A percentile compares a stretch with the other conserved stretches of the same genome.
phyloP scores from a whole-genome alignment of 176 grass and related monocot genomes.

The Carex parvula region DNA sequence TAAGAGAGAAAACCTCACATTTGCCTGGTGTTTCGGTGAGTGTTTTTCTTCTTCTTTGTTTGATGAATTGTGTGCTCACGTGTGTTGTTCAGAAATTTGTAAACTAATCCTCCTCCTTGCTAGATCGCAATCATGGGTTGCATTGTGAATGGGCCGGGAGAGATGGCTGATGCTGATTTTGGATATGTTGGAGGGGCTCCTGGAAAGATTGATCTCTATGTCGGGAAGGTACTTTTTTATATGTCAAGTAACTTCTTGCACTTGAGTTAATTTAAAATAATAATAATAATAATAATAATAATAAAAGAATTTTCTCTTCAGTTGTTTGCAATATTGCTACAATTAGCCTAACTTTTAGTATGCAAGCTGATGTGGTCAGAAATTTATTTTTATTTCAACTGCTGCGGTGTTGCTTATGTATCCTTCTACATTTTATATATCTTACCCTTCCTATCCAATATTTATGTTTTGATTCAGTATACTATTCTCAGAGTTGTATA shows the following conservation, averaged over 20 bases:
- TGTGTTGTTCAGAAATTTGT: neutral
- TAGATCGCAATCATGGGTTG: constrained; percentile 98
- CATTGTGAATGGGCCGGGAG: constrained; percentile 93
- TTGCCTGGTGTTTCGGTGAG: constrained; percentile 89
- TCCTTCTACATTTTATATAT: neutral
- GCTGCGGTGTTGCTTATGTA: neutral
- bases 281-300: too few species aligned
- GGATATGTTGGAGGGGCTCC: constrained; percentile 90
- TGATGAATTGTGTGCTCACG: neutral
- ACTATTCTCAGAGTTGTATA: neutral
- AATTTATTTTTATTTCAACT: neutral
- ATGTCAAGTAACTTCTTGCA: constrained; percentile 5
- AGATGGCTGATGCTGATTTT: constrained; percentile 98
- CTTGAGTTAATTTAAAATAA: neutral
- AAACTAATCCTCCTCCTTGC: constrained; percentile 16
- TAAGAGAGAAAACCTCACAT: constrained; percentile 90
- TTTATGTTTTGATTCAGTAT: constrained; percentile 2
- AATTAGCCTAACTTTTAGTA: neutral
- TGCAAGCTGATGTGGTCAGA: neutral
- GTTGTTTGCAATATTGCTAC: neutral
- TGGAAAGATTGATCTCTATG: constrained; percentile 96
- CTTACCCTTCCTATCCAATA: neutral
- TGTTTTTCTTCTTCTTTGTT: constrained; percentile 20
- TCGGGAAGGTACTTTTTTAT: constrained; percentile 70
- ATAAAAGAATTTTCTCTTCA: too few species aligned